These are phyloP conservation scores for Neurospora sublineolata DNA, from an alignment of 495 filamentous ascomycete genomes.

Conservation along the genomic window DNA sequence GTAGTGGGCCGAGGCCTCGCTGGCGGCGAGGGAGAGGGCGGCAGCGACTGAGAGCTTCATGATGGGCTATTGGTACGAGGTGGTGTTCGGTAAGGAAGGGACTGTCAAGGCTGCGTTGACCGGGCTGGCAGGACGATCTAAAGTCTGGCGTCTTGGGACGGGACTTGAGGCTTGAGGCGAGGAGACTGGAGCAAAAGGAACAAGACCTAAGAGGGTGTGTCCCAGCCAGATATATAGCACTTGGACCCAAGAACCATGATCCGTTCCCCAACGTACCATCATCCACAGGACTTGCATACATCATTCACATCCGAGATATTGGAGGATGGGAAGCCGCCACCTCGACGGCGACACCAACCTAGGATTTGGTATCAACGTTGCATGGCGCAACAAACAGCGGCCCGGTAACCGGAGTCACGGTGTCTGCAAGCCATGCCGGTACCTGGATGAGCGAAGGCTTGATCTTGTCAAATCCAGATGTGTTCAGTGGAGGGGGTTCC, in stretches of 20 bases:
- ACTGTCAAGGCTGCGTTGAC: background rate
- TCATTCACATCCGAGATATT: background rate
- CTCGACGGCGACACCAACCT: background rate
- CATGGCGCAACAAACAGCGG: background rate
- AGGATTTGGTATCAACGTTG: background rate
- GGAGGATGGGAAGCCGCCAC: background rate
- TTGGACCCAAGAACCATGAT: background rate
- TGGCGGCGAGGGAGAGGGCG: conserved; percentile 23
- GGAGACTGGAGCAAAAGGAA: background rate
- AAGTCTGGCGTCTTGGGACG: background rate
- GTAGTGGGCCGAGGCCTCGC: conserved; percentile 33
- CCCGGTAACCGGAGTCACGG: background rate
- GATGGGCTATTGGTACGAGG: background rate
- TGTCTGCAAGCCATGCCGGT: background rate
- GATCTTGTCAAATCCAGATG: background rate
- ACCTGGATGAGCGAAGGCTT: background rate
- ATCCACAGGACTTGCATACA: background rate
- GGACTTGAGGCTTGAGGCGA: background rate
- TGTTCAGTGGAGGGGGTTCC: background rate
- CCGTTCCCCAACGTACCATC: background rate
- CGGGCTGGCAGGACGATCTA: background rate
- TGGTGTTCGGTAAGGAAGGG: background rate
- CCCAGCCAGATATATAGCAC: background rate
- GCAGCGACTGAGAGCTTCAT: conserved; percentile 31
- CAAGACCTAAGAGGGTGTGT: background rate